Evolutionary conservation across 768 basidiomycete genomes (phyloP).

Genomic region (Amanita pseudoporphyria): DNA sequence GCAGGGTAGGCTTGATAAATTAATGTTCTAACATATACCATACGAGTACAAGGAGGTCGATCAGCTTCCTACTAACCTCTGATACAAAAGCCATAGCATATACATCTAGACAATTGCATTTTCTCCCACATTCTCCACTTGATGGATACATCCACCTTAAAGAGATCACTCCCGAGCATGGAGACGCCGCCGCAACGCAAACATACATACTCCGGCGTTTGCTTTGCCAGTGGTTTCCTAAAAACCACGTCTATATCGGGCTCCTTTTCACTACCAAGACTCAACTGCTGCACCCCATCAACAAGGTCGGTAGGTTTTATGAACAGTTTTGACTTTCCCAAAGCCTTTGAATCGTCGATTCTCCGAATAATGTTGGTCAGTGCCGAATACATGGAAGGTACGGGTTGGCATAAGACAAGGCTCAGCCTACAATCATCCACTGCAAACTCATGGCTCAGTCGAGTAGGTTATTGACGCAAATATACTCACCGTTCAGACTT

Average conservation of each 20-base stretch:
- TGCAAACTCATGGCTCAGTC: slow-evolving; percentile 15
- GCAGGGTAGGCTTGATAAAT: not conserved
- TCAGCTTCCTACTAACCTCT: not conserved
- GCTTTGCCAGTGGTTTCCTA: slow-evolving; percentile 41
- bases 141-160: slow-evolving; percentile 22
- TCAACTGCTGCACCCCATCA: slow-evolving; percentile 43
- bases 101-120: slow-evolving; percentile 48
- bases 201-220: slow-evolving; percentile 33
- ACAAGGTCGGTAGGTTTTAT: slow-evolving; percentile 66
- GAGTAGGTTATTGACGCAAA: not conserved
- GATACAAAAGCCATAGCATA: slow-evolving; percentile 60
- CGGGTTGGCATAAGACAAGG: slow-evolving; percentile 53
- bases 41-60: not conserved
- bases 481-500: slow-evolving; percentile 25
- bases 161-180: slow-evolving; percentile 25
- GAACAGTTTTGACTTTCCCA: slow-evolving; percentile 61
- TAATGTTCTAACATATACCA: not conserved
- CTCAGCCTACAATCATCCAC: slow-evolving; percentile 41
- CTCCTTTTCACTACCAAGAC: slow-evolving; percentile 24
- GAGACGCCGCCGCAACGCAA: slow-evolving; percentile 57
- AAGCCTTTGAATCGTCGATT: slow-evolving; percentile 36
- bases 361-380: slow-evolving; percentile 35
- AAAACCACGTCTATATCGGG: slow-evolving; percentile 55
- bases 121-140: slow-evolving; percentile 57
- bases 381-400: slow-evolving; percentile 30